Percentiles rank a stretch among this genome's conserved stretches.
phyloP scores from a whole-genome alignment of 306 rosid genomes.

The Sesbania bispinosa region DNA sequence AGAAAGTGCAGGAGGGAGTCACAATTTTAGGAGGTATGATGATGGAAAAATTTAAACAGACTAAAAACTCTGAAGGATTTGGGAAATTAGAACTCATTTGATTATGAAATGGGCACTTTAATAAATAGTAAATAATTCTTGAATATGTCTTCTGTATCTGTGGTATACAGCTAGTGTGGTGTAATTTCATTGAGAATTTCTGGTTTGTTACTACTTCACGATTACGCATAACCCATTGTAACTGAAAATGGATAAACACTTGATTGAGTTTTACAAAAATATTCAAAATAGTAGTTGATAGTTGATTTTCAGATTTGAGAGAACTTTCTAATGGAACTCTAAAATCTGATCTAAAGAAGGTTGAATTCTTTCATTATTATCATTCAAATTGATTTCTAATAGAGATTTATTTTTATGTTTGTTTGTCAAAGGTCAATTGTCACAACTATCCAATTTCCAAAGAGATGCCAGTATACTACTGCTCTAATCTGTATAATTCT shows the following conservation, averaged over 20 bases:
- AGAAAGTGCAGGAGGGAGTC: constrained; percentile 68
- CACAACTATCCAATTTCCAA: background rate
- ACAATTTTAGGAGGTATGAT: constrained; percentile 87
- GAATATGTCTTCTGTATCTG: constrained; percentile 1
- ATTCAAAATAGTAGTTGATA: background rate
- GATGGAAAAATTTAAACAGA: constrained; percentile 6
- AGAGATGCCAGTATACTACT: background rate
- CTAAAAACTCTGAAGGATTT: background rate
- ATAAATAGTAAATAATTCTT: background rate
- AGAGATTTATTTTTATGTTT: background rate
- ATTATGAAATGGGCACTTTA: constrained; percentile 3
- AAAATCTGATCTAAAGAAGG: background rate
- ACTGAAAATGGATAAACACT: background rate
- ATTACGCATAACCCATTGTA: background rate
- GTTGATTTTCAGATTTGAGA: background rate
- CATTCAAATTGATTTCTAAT: background rate
- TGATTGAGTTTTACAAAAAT: background rate
- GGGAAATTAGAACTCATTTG: background rate
- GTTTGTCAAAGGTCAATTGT: background rate
- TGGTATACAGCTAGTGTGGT: background rate
- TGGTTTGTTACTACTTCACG: background rate
- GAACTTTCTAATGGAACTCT: background rate
- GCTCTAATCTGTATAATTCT: background rate
- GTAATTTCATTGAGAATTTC: background rate
- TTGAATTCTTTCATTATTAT: constrained; percentile 3